Base-by-base conservation (phyloP, 768 basidiomycete genomes). In the Lactifluus volemus region DNA sequence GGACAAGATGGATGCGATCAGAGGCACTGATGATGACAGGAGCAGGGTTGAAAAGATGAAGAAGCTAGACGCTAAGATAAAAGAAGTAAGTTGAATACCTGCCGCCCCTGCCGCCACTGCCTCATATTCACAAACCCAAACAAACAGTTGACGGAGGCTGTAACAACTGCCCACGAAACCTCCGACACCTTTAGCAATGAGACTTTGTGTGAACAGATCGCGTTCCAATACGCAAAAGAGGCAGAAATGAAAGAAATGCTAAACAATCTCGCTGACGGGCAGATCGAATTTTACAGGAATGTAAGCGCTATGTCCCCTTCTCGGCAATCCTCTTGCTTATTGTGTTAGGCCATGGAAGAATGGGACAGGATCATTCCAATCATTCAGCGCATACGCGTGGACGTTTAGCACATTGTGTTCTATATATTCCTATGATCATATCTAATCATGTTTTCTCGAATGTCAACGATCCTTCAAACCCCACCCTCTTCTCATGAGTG, bases 221-320 rank as follows among this genome's bases (percentile, higher is more conserved):
- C 91, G 62, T 98, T 98, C 76, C 92, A 97, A 70, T 79, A 84
- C 62, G 84, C 88, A 12, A 98, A 98, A 73, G 86, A 92, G 69
- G 81, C 86, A 52, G 97, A 99, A 76, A 97, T 98, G 96, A 97
- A 96, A 74, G 92, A 94, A 69, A 86, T 98, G 81, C 71, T 99
- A 11, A 83, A 83, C 19, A 85, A 86, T 63, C 82, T 97, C 63
- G 93, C 93, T 29, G 91, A 97, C 66, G 95, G 94, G 10, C 89
- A 99, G 72, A 91, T 98, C 66, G 93, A 94, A 71, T 92, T 97
- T 72, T 92, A 97, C 71, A 88, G 89, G 74, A 81, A 88, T 66
- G 91, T 87, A 71, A 61, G 77, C 69, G n/a, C 32, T 1, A 17
- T 38, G 25, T 41, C n/a, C 4, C 59, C 34, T 38, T 59, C 49